A percentile compares a stretch with the other conserved stretches of the same genome.
Conservation (phyloP, 495 filamentous ascomycete genomes). For the Aspergillus carlsbadensis region DNA sequence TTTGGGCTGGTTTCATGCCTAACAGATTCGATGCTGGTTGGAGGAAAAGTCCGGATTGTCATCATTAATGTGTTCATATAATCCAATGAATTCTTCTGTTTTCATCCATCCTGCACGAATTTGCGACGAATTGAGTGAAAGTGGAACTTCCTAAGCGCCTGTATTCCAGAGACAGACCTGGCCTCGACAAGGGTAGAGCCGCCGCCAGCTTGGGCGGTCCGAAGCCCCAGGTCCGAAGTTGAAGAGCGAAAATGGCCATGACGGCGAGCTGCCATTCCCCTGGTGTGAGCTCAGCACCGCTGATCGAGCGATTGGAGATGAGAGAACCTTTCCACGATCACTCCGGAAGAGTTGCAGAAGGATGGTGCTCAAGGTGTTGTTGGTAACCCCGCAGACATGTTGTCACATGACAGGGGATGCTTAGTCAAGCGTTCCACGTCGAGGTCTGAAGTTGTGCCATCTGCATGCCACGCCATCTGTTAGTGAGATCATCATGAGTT, state of each 20-base stretch:
- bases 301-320: background rate
- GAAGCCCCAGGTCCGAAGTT: background rate
- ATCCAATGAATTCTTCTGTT: slow-evolving; percentile 28
- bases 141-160: slow-evolving; percentile 43
- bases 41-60: slow-evolving; percentile 21
- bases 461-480: slow-evolving; percentile 2
- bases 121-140: slow-evolving; percentile 17
- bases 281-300: background rate
- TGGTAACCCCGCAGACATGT: slow-evolving; percentile 6
- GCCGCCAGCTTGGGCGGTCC: background rate
- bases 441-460: background rate
- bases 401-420: slow-evolving; percentile 4
- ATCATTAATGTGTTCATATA: slow-evolving; percentile 9
- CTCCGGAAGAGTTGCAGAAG: background rate
- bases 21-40: slow-evolving; percentile 23
- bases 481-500: background rate
- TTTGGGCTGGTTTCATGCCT: slow-evolving; percentile 30
- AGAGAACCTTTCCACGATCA: background rate
- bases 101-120: slow-evolving; percentile 11
- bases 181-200: slow-evolving; percentile 17
- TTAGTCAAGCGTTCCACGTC: background rate
- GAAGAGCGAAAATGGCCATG: background rate
- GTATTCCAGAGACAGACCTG: slow-evolving; percentile 23
- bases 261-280: background rate
- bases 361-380: background rate